Evolutionary conservation across 2,329 filamentous ascomycete genomes (phyloP), one percentile per base, ranked within the genome.

Genomic region (Fusarium nurragi): DNA sequence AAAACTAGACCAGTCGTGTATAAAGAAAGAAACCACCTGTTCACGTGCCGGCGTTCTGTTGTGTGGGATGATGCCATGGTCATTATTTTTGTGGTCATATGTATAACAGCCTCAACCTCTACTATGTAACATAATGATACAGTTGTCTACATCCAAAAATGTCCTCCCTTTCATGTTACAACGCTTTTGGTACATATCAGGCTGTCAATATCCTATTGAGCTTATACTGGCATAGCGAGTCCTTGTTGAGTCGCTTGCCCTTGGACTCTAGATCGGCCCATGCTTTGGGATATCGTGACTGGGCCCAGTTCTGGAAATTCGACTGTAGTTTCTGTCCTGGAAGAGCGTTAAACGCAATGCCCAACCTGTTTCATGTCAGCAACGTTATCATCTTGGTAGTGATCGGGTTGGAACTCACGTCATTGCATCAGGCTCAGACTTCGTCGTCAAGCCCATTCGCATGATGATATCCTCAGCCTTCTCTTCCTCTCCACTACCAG

Each of bases 231-330:
- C 77, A 78, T 37, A 84, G 72, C 55, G 80, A 82, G 30, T 79
- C 76, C 44, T 78, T 73, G 49, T 81, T 80, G 65, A 77, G 73
- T 60, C 74, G 79, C 71, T 77, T 79, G 22, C 85, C 83, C 54
- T 83, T 79, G 64, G 80, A 81, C 68, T 86, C 83, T 60, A 97
- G 75, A 67, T 89, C 83, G 12, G 78, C 79, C 93, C 93, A 97
- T 7, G 86, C 78, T 11, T 85, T 81, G 0, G 90, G 88, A 75
- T 92, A 93, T 39, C 84, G 83, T 45, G 84, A 77, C 68, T 84
- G 84, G 3, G 90, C 90, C 93, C 93, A 97, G 16, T 83, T 79
- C 73, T 93, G 88, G 54, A 96, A 89, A 34, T 87, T 80, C 6
- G 84, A 80, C 75, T 95, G 92, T 70, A 87, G 83, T 49, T 84